Evolutionary conservation across 768 basidiomycete genomes (phyloP), one percentile per base, ranked within the genome.

Genomic region (Collybia sordida): DNA sequence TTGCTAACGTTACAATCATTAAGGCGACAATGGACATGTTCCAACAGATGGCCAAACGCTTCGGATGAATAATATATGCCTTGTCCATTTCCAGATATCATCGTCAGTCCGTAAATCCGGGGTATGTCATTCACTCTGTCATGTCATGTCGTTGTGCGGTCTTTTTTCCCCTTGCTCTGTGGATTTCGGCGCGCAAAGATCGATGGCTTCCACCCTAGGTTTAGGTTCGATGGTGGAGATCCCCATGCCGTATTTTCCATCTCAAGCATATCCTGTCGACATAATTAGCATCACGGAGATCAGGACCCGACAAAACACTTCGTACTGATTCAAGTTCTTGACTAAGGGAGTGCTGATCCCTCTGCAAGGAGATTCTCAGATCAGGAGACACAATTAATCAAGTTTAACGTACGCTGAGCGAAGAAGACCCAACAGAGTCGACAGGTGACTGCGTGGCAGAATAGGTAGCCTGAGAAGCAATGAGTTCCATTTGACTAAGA

Each of bases 21-120:
- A 37, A 77, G 75, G 89, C 85, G 15, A 97, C 93, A 0, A 98
- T 98, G 92, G 92, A 92, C 50, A 95, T 94, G 93, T 93, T 97
- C 68, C 90, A 90, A 68, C 83, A 87, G 56, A 71, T 96, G 63
- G 94, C 93, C n/a, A 93, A 89, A 60, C 74, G 89, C 49, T 96
- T 90, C 58, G 93, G 92, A 24, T 92, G 66, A 78, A 36, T 17
- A 14, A 2, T 38, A 3, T 23, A 34, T n/a, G 14, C 23, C 21
- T n/a, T 7, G 14, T 38, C 2, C 38, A 17, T 14, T 39, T 41
- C 17, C 4, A 24, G 18, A 18, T 40, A 12, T 42, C 28, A 28
- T 42, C 14, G 19, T 24, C 28, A 19, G 25, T 17, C 7, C 22
- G 34, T 34, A 43, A 38, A 9, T 43, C 31, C 49, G 38, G 39